These are phyloP conservation scores for Nannochloropsis gaditana DNA, from an alignment of 108 stramenopile species.

Conservation along the genomic window DNA sequence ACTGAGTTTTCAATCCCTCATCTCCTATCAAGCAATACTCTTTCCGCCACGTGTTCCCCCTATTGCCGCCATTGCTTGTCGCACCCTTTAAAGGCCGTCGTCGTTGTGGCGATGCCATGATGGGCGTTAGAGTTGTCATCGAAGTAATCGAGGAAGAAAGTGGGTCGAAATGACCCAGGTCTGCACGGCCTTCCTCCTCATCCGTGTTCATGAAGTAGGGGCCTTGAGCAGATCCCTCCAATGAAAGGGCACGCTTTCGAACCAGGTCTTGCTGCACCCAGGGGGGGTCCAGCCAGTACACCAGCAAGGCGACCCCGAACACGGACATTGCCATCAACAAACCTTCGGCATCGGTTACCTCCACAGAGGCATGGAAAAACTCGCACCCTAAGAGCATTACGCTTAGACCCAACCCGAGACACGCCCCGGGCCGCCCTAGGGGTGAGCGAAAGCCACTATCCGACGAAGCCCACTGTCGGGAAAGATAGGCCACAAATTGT, in stretches of 20 bases:
- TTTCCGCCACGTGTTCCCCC: background rate
- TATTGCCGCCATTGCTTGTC: background rate
- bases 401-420: conserved; percentile 16
- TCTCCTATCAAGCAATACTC: background rate
- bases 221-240: background rate
- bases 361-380: conserved; percentile 13
- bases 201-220: no score
- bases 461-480: background rate
- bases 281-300: background rate
- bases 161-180: no score
- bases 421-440: background rate
- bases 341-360: background rate
- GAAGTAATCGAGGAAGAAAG: no score
- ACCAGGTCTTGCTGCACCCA: background rate
- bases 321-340: background rate
- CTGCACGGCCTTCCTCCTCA: no score
- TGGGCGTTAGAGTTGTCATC: no score
- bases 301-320: background rate
- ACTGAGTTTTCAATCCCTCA: background rate
- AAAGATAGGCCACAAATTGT: background rate
- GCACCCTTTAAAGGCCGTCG: no score
- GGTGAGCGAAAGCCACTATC: background rate
- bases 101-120: no score
- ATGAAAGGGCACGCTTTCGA: background rate
- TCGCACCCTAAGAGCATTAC: conserved; percentile 5